Evolutionary conservation across 2,329 filamentous ascomycete genomes (phyloP).

Genomic region (Xylaria hypoxylon): DNA sequence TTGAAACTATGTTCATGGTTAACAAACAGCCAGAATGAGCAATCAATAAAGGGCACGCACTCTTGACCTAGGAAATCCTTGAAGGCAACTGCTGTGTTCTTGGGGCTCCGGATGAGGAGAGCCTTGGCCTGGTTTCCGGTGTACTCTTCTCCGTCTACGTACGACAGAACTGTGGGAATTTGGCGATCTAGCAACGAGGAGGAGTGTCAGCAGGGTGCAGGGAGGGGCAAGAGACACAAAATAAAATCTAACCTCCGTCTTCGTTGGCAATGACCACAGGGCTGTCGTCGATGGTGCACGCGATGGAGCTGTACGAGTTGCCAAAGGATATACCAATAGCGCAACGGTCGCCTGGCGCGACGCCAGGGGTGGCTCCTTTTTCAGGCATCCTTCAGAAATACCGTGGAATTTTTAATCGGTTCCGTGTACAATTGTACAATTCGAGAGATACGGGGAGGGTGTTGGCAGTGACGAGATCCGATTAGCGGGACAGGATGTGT

Average conservation of each 20-base stretch:
- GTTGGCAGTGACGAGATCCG: slow-evolving; percentile 18
- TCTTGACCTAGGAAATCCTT: slow-evolving; percentile 95
- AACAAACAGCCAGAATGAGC: slow-evolving; percentile 18
- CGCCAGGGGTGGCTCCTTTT: slow-evolving; percentile 57
- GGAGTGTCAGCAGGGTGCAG: slow-evolving; percentile 37
- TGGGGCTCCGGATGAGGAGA: slow-evolving; percentile 90
- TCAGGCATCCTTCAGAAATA: slow-evolving; percentile 32
- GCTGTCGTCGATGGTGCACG: slow-evolving; percentile 92
- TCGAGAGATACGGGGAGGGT: slow-evolving; percentile 22
- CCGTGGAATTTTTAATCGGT: not conserved
- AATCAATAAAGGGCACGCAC: slow-evolving; percentile 62
- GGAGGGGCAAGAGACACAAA: not conserved
- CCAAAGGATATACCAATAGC: slow-evolving; percentile 98
- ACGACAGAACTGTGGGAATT: slow-evolving; percentile 93
- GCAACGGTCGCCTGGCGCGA: slow-evolving; percentile 68
- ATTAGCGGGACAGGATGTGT: slow-evolving; percentile 29
- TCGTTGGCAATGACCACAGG: slow-evolving; percentile 98
- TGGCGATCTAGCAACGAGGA: slow-evolving; percentile 77
- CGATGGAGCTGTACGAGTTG: slow-evolving; percentile 98
- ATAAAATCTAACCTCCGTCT: slow-evolving; percentile 80
- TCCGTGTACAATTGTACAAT: not conserved
- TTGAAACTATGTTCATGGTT: slow-evolving; percentile 74
- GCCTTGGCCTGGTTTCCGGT: slow-evolving; percentile 95
- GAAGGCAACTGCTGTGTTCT: slow-evolving; percentile 96
- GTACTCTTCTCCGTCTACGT: slow-evolving; percentile 96